Conservation (phyloP, 495 filamentous ascomycete species). For the Penicillium turbatum region DNA sequence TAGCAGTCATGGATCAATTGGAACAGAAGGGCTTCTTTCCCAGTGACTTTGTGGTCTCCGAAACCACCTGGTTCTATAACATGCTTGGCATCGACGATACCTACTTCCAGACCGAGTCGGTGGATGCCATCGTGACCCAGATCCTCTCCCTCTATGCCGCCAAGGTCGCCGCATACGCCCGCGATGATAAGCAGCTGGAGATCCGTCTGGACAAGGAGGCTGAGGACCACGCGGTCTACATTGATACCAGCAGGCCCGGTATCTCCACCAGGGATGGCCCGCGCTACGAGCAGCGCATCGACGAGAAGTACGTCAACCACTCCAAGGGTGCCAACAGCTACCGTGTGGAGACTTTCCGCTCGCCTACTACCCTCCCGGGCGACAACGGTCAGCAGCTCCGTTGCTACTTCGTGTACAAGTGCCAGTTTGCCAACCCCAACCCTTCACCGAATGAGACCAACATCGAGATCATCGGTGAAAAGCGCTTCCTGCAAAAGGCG, state of each 20-base stretch:
- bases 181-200: conserved; percentile 89
- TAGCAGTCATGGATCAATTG: conserved; percentile 63
- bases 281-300: conserved; percentile 87
- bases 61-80: conserved; percentile 96
- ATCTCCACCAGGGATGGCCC: conserved; percentile 70
- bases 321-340: conserved; percentile 64
- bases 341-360: conserved; percentile 95
- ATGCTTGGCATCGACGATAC: conserved; percentile 97
- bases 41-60: conserved; percentile 70
- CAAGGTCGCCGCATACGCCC: conserved; percentile 90
- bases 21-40: conserved; percentile 86
- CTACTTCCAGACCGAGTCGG: conserved; percentile 92
- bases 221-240: conserved; percentile 93
- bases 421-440: conserved; percentile 75
- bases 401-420: conserved; percentile 98
- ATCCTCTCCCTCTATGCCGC: conserved; percentile 95
- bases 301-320: conserved; percentile 85
- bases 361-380: conserved; percentile 64
- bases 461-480: conserved; percentile 87
- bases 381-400: conserved; percentile 75
- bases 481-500: conserved; percentile 90
- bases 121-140: conserved; percentile 83
- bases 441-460: conserved; percentile 73
- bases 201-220: conserved; percentile 95
- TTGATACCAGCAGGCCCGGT: conserved; percentile 92